Evolutionary conservation across 2,329 filamentous ascomycete genomes (phyloP).

Genomic region (Nemania sp.): DNA sequence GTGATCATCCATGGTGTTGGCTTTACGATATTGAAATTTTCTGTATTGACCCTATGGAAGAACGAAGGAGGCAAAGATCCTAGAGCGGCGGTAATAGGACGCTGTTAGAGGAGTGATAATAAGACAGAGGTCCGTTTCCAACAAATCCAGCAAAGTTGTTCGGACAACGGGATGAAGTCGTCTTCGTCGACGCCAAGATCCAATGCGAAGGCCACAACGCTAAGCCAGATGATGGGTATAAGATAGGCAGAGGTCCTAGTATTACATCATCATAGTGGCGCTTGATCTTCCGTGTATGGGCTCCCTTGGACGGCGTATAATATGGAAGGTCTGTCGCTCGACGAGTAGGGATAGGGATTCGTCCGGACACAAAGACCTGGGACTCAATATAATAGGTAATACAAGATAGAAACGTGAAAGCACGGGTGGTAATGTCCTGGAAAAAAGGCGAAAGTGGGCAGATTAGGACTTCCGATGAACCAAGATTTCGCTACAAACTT

Average conservation of each 20-base stretch:
- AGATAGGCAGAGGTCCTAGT: not conserved
- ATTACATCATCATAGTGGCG: constrained; percentile 15
- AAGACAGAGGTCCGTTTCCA: not conserved
- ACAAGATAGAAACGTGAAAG: not conserved
- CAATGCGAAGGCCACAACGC: not conserved
- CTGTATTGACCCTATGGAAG: not conserved
- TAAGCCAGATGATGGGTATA: not conserved
- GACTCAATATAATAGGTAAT: too few species aligned
- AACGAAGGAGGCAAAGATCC: not conserved
- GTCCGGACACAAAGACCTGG: too few species aligned
- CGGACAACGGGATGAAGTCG: constrained; percentile 1
- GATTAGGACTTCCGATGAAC: not conserved
- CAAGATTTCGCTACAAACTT: too few species aligned
- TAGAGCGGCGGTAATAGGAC: not conserved
- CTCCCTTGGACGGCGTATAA: not conserved
- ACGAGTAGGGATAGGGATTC: not conserved
- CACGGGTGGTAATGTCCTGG: not conserved
- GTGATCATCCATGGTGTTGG: constrained; percentile 22
- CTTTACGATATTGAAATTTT: not conserved
- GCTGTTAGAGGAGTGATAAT: not conserved
- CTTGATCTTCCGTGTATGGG: not conserved
- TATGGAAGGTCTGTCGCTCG: not conserved
- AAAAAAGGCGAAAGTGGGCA: not conserved
- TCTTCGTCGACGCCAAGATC: not conserved
- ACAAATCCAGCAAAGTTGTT: not conserved